These are phyloP conservation scores for Apiospora marii DNA, from an alignment of 2,329 filamentous ascomycete genomes.

Conservation along the genomic window DNA sequence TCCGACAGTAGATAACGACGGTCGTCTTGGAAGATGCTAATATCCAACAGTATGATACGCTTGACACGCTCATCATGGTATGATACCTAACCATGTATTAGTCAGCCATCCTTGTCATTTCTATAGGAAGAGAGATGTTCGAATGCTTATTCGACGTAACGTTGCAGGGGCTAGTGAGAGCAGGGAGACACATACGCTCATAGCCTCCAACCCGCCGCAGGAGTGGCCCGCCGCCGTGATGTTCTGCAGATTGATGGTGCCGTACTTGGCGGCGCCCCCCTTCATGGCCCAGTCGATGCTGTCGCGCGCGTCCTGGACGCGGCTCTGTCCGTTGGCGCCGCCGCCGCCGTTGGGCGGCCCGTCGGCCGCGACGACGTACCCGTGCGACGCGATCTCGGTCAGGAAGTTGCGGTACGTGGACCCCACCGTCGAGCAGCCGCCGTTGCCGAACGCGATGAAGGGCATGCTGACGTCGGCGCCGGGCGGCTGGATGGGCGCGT, in stretches of 20 bases:
- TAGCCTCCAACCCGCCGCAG: slow-evolving; percentile 34
- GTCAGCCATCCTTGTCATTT: not conserved
- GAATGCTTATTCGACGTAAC: too few relatives aligned
- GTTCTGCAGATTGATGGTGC: slow-evolving; percentile 34
- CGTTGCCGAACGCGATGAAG: slow-evolving; percentile 36
- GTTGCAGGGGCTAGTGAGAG: too few relatives aligned
- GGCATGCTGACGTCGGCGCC: slow-evolving; percentile 29
- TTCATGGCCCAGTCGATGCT: slow-evolving; percentile 32
- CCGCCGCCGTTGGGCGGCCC: slow-evolving; percentile 30
- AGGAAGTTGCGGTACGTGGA: slow-evolving; percentile 34
- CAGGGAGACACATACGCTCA: slow-evolving; percentile 21
- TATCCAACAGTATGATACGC: slow-evolving; percentile 33
- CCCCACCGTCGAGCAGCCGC: slow-evolving; percentile 34
- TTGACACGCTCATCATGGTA: slow-evolving; percentile 34
- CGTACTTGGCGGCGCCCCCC: slow-evolving; percentile 33
- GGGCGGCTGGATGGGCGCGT: slow-evolving; percentile 31
- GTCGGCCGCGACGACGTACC: slow-evolving; percentile 35
- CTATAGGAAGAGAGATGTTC: not conserved
- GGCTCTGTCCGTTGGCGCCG: slow-evolving; percentile 29
- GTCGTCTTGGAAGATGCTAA: slow-evolving; percentile 37
- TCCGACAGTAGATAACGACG: slow-evolving; percentile 34
- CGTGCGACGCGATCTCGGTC: slow-evolving; percentile 36
- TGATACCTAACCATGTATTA: slow-evolving; percentile 1
- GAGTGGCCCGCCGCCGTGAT: slow-evolving; percentile 36
- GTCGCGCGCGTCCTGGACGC: slow-evolving; percentile 29